Base-by-base conservation (phyloP, 2,329 filamentous ascomycete genomes). In the Clarireedia monteithiana region DNA sequence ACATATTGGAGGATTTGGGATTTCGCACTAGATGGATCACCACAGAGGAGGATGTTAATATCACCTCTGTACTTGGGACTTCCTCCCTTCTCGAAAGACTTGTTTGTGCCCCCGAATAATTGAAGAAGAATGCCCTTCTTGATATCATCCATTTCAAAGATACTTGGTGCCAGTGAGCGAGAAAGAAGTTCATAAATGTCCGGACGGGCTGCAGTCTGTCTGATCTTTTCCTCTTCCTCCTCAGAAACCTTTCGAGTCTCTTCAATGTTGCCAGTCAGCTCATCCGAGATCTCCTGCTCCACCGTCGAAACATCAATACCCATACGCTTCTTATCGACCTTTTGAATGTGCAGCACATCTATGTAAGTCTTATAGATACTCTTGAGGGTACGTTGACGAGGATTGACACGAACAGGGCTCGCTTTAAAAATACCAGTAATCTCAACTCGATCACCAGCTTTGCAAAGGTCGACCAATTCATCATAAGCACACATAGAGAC, bases 91-190 rank as follows among this genome's bases (percentile, higher is more conserved):
- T 95, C 83, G 71, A 99, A 99, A 0, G 89, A 89, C 75, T 99
- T 99, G 77, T 99, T 99, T 36, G 94, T 96, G 56, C 94, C 94
- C 39, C 94, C 92, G 69, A 99, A 99, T 42, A 99, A 82, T 68
- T 99, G 94, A 4, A 99, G 83, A 10, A 99, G 77, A 59, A 99
- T 96, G 10, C 94, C 94, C 74, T 99, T 99, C 78, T 99, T 99
- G 48, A 97, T 91, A 67, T 99, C 94, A 64, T 99, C 94, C 85
- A 95, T 88, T 72, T 99, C 94, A 74, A 95, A 96, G 67, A 99
- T 87, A 58, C 91, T 96, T 14, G 94, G 94, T 2, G 94, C 94
- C 27, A 99, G 77, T 1, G 92, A 97, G 39, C 92, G 84, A 17
- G 94, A 82, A 4, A 99, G 82, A 24, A 99, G 81, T 23, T 99